Conservation (phyloP, 768 basidiomycete genomes). For the Cantharellus anzutake region DNA sequence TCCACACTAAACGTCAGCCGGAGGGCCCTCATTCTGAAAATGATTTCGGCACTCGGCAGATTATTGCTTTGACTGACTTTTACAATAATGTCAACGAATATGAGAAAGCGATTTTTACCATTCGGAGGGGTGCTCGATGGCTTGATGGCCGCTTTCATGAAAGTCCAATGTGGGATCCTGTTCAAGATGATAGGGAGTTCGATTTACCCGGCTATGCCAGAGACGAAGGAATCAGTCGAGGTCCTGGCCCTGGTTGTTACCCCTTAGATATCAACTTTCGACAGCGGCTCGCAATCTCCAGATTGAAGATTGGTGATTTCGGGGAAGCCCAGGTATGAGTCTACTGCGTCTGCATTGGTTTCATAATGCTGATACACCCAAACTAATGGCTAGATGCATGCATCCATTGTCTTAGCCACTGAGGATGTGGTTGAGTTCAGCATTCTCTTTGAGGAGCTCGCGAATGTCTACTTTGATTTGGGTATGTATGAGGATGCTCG, state of each 20-base stretch:
- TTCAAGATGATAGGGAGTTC: slow-evolving; percentile 80
- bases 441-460: slow-evolving; percentile 63
- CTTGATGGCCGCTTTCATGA: slow-evolving; percentile 57
- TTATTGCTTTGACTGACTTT: slow-evolving; percentile 75
- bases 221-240: slow-evolving; percentile 13
- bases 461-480: slow-evolving; percentile 63
- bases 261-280: slow-evolving; percentile 56
- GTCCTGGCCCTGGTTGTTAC: slow-evolving; percentile 11
- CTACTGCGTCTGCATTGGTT: too few relatives aligned
- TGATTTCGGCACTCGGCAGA: slow-evolving; percentile 40
- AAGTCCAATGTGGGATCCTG: slow-evolving; percentile 62
- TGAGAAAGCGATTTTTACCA: slow-evolving; percentile 43
- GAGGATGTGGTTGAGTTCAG: slow-evolving; percentile 62
- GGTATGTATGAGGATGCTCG: slow-evolving; percentile 63
- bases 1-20: slow-evolving; percentile 37
- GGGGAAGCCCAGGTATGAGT: slow-evolving; percentile 61
- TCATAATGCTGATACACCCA: neutral
- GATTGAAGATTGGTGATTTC: slow-evolving; percentile 60
- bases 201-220: slow-evolving; percentile 24
- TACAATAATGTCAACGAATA: slow-evolving; percentile 53
- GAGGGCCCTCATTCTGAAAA: slow-evolving; percentile 24
- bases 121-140: slow-evolving; percentile 72
- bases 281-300: slow-evolving; percentile 63
- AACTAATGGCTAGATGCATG: slow-evolving; percentile 40
- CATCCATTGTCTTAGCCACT: slow-evolving; percentile 39